Evolutionary conservation across 2,329 filamentous ascomycete genomes (phyloP).

Genomic region (Fulvia fulva): DNA sequence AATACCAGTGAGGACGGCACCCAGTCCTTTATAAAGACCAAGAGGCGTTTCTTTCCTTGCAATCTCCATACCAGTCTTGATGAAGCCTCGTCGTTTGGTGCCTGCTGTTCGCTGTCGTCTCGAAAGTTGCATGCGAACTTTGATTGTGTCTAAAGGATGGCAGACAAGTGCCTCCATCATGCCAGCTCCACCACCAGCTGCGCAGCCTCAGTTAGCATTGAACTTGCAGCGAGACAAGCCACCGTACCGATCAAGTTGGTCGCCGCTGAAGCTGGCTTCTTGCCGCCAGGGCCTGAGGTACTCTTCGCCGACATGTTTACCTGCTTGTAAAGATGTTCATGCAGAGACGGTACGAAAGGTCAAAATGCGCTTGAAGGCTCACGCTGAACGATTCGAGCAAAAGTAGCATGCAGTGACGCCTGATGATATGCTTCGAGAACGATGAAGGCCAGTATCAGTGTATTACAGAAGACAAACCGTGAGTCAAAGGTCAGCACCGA

Average conservation of each 20-base stretch:
- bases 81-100: slow-evolving; percentile 77
- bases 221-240: neutral
- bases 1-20: slow-evolving; percentile 92
- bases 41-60: slow-evolving; percentile 85
- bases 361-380: neutral
- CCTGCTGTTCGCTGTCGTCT: slow-evolving; percentile 77
- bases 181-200: slow-evolving; percentile 91
- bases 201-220: slow-evolving; percentile 17
- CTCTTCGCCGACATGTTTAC: slow-evolving; percentile 57
- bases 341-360: neutral
- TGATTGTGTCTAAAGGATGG: slow-evolving; percentile 95
- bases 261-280: slow-evolving; percentile 77
- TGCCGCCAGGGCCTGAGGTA: slow-evolving; percentile 56
- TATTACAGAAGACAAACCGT: neutral
- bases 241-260: slow-evolving; percentile 81
- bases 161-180: slow-evolving; percentile 99
- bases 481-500: slow-evolving; percentile 5
- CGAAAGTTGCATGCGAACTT: slow-evolving; percentile 98
- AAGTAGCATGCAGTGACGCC: neutral
- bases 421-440: neutral
- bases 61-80: slow-evolving; percentile 81
- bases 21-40: slow-evolving; percentile 95
- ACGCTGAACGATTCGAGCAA: neutral
- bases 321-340: neutral
- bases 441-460: neutral